Evolutionary conservation across 2,329 filamentous ascomycete genomes (phyloP).

Genomic region (Paracamarosporium sp.): DNA sequence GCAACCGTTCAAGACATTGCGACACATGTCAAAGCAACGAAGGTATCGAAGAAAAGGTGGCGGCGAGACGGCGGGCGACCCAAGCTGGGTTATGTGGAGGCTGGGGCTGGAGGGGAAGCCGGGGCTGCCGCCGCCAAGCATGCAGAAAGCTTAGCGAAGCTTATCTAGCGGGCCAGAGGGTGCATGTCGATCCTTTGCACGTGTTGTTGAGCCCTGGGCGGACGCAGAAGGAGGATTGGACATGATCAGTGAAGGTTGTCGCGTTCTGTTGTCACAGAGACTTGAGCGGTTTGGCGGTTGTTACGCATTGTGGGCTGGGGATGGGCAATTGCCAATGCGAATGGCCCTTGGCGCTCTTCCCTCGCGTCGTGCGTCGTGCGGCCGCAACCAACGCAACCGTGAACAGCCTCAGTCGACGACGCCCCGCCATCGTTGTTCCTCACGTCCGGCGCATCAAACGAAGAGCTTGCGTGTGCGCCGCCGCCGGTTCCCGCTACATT

Average conservation of each 20-base stretch:
- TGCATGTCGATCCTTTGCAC: background rate
- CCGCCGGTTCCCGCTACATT: background rate
- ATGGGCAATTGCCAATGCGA: background rate
- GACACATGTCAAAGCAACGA: background rate
- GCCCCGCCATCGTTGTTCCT: background rate
- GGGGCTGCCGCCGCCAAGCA: constrained; percentile 19
- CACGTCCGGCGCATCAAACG: background rate
- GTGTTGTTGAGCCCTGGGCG: background rate
- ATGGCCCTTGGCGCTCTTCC: background rate
- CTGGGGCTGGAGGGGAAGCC: constrained; percentile 17
- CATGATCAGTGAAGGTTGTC: background rate
- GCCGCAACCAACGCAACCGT: background rate
- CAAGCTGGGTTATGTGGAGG: constrained; percentile 20
- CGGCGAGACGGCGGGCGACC: constrained; percentile 4
- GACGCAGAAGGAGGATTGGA: background rate
- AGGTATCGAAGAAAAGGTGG: background rate
- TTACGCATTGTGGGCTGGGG: background rate
- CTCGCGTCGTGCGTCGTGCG: background rate
- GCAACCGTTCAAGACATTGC: background rate
- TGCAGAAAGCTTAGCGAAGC: constrained; percentile 33
- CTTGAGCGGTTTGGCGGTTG: background rate
- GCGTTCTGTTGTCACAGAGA: background rate
- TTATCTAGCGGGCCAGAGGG: constrained; percentile 18
- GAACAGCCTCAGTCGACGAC: background rate
- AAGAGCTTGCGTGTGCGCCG: background rate